These are phyloP conservation scores for Syzygium malaccense DNA, from an alignment of 441 rosid species.

Conservation along the genomic window DNA sequence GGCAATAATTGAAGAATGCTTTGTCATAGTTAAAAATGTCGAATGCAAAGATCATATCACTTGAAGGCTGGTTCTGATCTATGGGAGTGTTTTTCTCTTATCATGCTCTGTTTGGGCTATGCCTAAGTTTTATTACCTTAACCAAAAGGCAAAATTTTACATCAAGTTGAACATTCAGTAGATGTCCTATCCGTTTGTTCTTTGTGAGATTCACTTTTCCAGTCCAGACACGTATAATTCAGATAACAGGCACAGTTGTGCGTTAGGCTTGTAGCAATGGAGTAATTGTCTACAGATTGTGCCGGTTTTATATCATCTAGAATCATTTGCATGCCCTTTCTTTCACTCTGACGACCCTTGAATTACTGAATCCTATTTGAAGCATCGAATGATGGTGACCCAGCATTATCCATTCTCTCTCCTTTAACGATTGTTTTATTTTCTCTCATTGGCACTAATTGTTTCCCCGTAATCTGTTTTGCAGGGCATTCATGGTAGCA, in stretches of 20 bases:
- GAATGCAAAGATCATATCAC: neutral
- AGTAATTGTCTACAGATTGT: neutral
- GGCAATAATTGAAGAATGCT: neutral
- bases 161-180: neutral
- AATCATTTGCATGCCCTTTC: neutral
- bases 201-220: neutral
- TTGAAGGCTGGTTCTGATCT: neutral
- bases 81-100: neutral
- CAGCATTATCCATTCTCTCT: neutral
- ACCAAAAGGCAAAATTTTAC: neutral
- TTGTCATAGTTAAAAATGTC: neutral
- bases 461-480: neutral
- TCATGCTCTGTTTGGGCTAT: neutral
- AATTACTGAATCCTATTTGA: neutral
- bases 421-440: neutral
- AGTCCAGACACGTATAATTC: neutral
- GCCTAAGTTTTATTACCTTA: neutral
- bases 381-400: neutral
- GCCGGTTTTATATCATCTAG: neutral
- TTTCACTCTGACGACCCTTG: neutral
- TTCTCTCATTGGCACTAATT: neutral
- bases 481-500: constrained; percentile 89
- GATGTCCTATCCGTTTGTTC: neutral
- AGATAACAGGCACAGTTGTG: neutral
- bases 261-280: neutral